Evolutionary conservation across 1,139 yeast species (phyloP), one percentile per base, ranked within the genome.

Genomic region (Arxiozyma heterogenica): DNA sequence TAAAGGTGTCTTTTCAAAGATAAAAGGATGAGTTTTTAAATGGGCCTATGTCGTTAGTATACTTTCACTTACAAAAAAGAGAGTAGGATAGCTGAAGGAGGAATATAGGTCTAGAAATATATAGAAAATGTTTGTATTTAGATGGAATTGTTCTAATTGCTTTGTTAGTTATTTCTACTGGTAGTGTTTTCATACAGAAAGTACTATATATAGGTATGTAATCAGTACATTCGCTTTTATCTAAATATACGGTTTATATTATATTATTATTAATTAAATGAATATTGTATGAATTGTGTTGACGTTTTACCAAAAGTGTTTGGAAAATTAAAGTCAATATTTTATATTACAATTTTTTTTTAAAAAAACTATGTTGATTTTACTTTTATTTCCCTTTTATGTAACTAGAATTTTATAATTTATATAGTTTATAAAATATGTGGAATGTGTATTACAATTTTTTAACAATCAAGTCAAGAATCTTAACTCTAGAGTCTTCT

Each of bases 401-500:
- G n/a, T n/a, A n/a, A n/a, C n/a, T n/a, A n/a, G n/a, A n/a, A 22
- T 15, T 42, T 42, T 30, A 30, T 49, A 48, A 18, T n/a, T 8
- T 46, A 46, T 34, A 46, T 21, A 21, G 12, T 46, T 21, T 46
- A 21, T 21, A 12, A 34, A 21, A 18, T 15, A 46, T 46, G 49
- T 43, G 21, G 43, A 46, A 46, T 30, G 21, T 42, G 34, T 9
- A 42, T 53, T 61, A 70, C 52, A 70, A 58, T 57, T 67, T 72
- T 51, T 67, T 70, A 22, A 69, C 63, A 49, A 73, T 71, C 51
- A 66, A 62, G 44, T 67, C 63, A 54, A 74, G 59, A 49, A 73
- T 69, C 30, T 61, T 62, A 41, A 63, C 64, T 53, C 69, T 66
- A 38, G 69, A 68, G 54, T 72, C 71, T 15, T 60, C 55, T 20